Evolutionary conservation across 2,329 filamentous ascomycete species (phyloP).

Genomic region (Drechslerella coelobrocha): DNA sequence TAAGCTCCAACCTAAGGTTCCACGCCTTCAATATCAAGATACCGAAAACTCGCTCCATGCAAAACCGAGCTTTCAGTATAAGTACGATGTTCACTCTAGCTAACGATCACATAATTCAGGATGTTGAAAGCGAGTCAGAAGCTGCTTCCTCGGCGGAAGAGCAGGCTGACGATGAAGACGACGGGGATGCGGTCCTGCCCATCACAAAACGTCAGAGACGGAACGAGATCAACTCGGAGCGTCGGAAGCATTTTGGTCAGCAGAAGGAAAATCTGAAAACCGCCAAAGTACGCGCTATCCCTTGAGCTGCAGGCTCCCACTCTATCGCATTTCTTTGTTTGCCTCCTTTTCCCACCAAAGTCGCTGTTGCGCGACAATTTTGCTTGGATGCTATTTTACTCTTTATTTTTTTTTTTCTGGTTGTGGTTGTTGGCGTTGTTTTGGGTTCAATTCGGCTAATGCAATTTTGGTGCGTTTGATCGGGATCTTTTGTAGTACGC

Average conservation of each 20-base stretch:
- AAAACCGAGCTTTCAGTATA: conserved; percentile 14
- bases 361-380: conserved; percentile 46
- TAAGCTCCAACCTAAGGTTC: conserved; percentile 33
- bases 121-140: conserved; percentile 35
- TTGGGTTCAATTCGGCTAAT: conserved; percentile 47
- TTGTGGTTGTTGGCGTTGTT: conserved; percentile 46
- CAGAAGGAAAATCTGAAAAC: conserved; percentile 92
- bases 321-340: conserved; percentile 25
- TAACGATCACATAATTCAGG: conserved; percentile 39
- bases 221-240: conserved; percentile 79
- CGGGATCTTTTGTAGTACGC: conserved; percentile 52
- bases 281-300: conserved; percentile 72
- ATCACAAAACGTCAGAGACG: conserved; percentile 87
- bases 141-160: conserved; percentile 36
- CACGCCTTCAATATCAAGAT: conserved; percentile 13
- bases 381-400: conserved; percentile 35
- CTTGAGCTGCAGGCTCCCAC: neutral
- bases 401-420: conserved; percentile 50
- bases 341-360: conserved; percentile 29
- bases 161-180: conserved; percentile 52
- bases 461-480: conserved; percentile 46
- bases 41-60: conserved; percentile 5
- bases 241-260: conserved; percentile 90
- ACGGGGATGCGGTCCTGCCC: conserved; percentile 69
- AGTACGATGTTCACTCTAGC: conserved; percentile 22